Evolutionary conservation across 306 rosid genomes (phyloP).

Genomic region (Pterocarpus santalinus): DNA sequence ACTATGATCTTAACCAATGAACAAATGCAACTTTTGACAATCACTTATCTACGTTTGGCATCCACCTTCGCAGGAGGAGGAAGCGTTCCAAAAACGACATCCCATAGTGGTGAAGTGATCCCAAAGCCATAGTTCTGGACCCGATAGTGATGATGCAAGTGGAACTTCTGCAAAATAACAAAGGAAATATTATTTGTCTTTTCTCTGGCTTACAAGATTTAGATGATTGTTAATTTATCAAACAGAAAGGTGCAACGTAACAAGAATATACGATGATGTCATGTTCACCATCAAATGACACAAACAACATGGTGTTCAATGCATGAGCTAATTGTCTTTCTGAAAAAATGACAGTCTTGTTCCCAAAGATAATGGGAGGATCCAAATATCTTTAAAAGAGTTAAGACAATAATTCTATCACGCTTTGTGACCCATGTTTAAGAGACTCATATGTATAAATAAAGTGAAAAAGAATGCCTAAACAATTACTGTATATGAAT

Average conservation of each 20-base stretch:
- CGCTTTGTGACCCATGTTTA: constrained; percentile 3
- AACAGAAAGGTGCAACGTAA: background rate
- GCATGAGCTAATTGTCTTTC: constrained; percentile 3
- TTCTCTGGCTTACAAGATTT: constrained; percentile 38
- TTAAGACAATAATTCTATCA: constrained; percentile 18
- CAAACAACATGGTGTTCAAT: constrained; percentile 1
- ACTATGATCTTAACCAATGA: constrained; percentile 53
- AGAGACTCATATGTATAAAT: background rate
- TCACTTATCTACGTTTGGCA: constrained; percentile 56
- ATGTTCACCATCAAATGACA: background rate
- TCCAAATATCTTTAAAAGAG: constrained; percentile 3
- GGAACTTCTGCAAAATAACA: constrained; percentile 73
- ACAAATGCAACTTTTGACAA: constrained; percentile 38
- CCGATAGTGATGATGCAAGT: constrained; percentile 90
- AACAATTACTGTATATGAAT: background rate
- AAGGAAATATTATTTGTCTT: constrained; percentile 4
- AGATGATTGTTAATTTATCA: background rate
- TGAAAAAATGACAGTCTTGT: constrained; percentile 16
- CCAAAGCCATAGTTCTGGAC: constrained; percentile 78
- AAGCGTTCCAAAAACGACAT: constrained; percentile 79
- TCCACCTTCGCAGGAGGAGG: constrained; percentile 65
- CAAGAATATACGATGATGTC: constrained; percentile 21
- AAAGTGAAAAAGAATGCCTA: constrained; percentile 34
- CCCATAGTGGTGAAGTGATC: constrained; percentile 93
- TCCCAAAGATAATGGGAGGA: constrained; percentile 11